Evolutionary conservation across 2,329 filamentous ascomycete genomes (phyloP), one percentile per base, ranked within the genome.

Genomic region (Clarireedia hainanense): DNA sequence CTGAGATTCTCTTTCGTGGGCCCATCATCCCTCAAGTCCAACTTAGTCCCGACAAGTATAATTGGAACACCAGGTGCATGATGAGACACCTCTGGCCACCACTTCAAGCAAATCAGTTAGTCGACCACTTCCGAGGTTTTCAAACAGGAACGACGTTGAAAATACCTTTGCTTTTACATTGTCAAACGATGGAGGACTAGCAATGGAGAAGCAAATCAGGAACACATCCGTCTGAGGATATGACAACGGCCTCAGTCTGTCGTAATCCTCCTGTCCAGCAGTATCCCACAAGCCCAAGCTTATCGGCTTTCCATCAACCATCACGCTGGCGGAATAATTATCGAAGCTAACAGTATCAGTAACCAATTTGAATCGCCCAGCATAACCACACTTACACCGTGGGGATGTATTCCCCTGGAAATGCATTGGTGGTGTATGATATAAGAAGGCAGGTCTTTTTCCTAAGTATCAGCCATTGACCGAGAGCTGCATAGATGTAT

Each of bases 161-260:
- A 78, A 64, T 78, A 96, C 91, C 86, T 97, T 99, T 59, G 91
- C 91, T 76, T 91, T 94, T 71, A 99, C 92, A 83, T 99, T 99
- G 75, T 97, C 94, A 70, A 96, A 97, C 34, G 92, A 96, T 23
- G 94, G 90, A 49, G 92, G 92, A 83, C 89, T 95, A 74, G 96
- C 91, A 70, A 97, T 95, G 63, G 91, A 96, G 76, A 97, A 97
- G 76, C 92, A 97, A 71, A 97, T 96, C 64, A 97, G 79, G 75
- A 97, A 97, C 49, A 97, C 94, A 69, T 99, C 94, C 58, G 94
- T 97, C 77, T 99, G 92, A 10, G 94, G 94, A 75, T 97, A 99
- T 43, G 92, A 97, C 59, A 99, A 84, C 60, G 92, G 92, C 68
- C 92, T 86, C 70, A 97, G 80, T 73, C 92, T 83, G 72, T 97